These are phyloP conservation scores for Trichoderma gracile DNA, from an alignment of 2,329 filamentous ascomycete species.

Conservation along the genomic window DNA sequence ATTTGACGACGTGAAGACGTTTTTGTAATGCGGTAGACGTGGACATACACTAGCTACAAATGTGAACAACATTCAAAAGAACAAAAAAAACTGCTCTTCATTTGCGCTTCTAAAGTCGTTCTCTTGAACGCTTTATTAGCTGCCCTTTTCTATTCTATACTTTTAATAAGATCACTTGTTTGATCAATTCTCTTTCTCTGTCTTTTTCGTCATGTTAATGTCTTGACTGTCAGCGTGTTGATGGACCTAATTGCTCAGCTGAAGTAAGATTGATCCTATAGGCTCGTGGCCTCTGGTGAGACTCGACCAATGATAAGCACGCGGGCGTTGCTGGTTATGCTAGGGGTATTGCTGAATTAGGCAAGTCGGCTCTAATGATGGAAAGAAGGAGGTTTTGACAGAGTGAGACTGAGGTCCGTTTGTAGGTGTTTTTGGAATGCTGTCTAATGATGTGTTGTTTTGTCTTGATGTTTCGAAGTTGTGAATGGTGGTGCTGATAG, in stretches of 20 bases:
- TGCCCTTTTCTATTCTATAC: conserved; percentile 13
- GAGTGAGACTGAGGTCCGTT: too few species aligned
- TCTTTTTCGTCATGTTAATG: neutral
- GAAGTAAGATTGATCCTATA: too few species aligned
- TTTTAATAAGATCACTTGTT: conserved; percentile 14
- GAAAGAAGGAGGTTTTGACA: too few species aligned
- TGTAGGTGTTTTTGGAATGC: too few species aligned
- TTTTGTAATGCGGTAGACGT: conserved; percentile 24
- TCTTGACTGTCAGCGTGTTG: neutral
- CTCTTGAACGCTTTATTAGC: neutral
- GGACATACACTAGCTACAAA: conserved; percentile 14
- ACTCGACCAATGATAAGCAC: too few species aligned
- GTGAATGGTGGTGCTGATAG: too few species aligned
- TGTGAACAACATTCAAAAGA: conserved; percentile 7
- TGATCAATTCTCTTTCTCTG: conserved; percentile 1
- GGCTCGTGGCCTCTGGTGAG: too few species aligned
- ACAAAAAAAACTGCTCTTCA: neutral
- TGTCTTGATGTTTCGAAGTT: too few species aligned
- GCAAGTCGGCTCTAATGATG: too few species aligned
- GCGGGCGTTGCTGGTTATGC: too few species aligned
- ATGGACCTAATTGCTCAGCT: neutral
- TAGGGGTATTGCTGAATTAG: too few species aligned
- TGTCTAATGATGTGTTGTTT: too few species aligned
- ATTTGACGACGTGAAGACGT: conserved; percentile 20
- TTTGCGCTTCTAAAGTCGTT: conserved; percentile 10